Evolutionary conservation across 305 asterid species (phyloP).

Genomic region (Fraxinus sp.): DNA sequence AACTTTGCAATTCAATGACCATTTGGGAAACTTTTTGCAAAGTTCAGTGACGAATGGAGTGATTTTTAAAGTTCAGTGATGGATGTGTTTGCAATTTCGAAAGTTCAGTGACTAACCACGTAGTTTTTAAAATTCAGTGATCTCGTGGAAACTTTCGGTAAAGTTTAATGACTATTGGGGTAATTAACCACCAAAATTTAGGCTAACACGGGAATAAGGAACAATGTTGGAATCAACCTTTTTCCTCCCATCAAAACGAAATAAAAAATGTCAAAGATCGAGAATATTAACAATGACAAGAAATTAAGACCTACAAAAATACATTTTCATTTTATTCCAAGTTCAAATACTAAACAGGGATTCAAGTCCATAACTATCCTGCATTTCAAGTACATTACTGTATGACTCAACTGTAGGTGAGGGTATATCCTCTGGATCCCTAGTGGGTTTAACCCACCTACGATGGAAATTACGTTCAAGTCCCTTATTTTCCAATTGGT

Average conservation of each 20-base stretch:
- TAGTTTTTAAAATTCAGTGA: too few relatives aligned
- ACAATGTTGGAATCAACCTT: background rate
- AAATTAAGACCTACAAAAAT: background rate
- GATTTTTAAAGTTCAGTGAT: too few relatives aligned
- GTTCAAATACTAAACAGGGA: constrained; percentile 21
- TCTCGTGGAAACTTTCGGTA: too few relatives aligned
- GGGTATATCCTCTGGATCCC: constrained; percentile 69
- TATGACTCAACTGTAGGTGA: constrained; percentile 40
- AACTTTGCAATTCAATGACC: too few relatives aligned
- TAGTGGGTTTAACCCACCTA: constrained; percentile 71
- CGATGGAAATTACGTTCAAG: constrained; percentile 52
- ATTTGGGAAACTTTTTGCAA: too few relatives aligned
- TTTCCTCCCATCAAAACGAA: background rate
- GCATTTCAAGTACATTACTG: constrained; percentile 8
- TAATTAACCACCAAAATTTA: background rate
- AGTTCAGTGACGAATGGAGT: too few relatives aligned
- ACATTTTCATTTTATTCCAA: background rate
- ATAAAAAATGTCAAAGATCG: background rate
- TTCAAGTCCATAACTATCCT: constrained; percentile 25
- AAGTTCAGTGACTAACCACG: too few relatives aligned
- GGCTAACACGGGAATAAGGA: background rate
- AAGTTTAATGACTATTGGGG: too few relatives aligned
- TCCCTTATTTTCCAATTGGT: constrained; percentile 66
- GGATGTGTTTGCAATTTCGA: too few relatives aligned
- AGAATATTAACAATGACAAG: background rate